Conservation (phyloP, 2,329 filamentous ascomycete genomes). For the Penicillium griseofulvum region DNA sequence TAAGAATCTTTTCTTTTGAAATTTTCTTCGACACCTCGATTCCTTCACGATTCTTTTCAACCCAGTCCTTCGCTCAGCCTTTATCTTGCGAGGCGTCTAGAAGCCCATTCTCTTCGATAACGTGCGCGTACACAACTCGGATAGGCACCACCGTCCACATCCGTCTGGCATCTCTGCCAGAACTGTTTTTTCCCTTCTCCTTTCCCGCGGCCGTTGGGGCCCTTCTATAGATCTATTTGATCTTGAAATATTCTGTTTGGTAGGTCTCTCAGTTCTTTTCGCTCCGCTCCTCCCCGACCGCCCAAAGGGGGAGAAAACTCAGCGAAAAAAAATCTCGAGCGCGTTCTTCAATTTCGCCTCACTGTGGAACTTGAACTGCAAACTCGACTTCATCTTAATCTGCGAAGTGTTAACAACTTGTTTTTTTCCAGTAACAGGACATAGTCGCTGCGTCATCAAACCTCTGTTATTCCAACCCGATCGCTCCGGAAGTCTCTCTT, state of each 20-base stretch:
- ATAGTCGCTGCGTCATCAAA: conserved; percentile 36
- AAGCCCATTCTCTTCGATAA: conserved; percentile 21
- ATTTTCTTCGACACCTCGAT: conserved; percentile 13
- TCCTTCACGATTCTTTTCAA: neutral
- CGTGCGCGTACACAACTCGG: conserved; percentile 13
- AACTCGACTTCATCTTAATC: conserved; percentile 10
- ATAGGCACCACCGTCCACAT: conserved; percentile 19
- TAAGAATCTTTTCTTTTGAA: conserved; percentile 21
- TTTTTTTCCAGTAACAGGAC: conserved; percentile 22
- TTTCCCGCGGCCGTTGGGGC: conserved; percentile 29
- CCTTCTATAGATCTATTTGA: conserved; percentile 26
- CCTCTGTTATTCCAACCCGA: conserved; percentile 23
- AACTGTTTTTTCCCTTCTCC: conserved; percentile 12
- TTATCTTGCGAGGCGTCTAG: conserved; percentile 12
- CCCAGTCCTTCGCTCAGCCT: conserved; percentile 8
- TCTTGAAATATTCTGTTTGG: conserved; percentile 28
- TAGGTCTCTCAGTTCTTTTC: conserved; percentile 19
- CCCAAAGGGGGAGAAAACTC: conserved; percentile 4
- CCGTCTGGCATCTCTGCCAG: conserved; percentile 29
- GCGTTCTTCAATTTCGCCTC: conserved; percentile 2
- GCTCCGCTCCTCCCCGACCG: neutral
- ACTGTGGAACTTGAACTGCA: conserved; percentile 8
- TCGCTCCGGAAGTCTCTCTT: conserved; percentile 31
- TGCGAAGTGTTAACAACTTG: conserved; percentile 18
- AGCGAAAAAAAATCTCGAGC: conserved; percentile 3